Evolutionary conservation across 2,329 filamentous ascomycete genomes (phyloP).

Genomic region (Stenocarpella maydis): DNA sequence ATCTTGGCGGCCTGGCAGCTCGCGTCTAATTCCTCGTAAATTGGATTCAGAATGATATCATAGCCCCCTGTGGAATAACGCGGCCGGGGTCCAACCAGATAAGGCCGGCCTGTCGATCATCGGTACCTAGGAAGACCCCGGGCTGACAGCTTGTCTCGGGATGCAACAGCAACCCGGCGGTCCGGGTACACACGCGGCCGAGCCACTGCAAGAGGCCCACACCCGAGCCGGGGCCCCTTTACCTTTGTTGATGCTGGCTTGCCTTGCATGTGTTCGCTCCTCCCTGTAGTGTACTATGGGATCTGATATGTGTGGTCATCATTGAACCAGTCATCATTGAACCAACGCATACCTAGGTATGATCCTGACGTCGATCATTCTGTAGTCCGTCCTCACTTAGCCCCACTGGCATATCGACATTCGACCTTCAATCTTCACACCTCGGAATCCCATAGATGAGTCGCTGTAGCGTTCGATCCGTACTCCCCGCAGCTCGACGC

Average conservation of each 20-base stretch:
- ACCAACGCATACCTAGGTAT: not conserved
- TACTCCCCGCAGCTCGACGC: not conserved
- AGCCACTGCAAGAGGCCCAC: slow-evolving; percentile 6
- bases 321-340: not conserved
- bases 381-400: not conserved
- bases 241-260: not conserved
- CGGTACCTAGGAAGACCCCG: slow-evolving; percentile 15
- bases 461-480: too few species aligned
- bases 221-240: slow-evolving; percentile 4
- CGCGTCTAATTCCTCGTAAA: slow-evolving; percentile 1
- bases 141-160: slow-evolving; percentile 18
- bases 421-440: not conserved
- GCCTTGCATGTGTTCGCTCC: not conserved
- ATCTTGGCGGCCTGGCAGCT: slow-evolving; percentile 20
- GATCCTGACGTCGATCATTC: not conserved
- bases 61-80: not conserved
- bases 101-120: slow-evolving; percentile 15
- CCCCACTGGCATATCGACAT: not conserved
- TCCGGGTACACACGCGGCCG: slow-evolving; percentile 22
- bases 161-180: slow-evolving; percentile 11
- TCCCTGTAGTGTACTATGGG: not conserved
- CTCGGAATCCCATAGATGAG: not conserved
- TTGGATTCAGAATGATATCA: slow-evolving; percentile 16
- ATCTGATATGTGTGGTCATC: not conserved
- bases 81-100: slow-evolving; percentile 2